Base-by-base conservation (phyloP, 208 protist species). In the Tritrichomonas musculus region DNA sequence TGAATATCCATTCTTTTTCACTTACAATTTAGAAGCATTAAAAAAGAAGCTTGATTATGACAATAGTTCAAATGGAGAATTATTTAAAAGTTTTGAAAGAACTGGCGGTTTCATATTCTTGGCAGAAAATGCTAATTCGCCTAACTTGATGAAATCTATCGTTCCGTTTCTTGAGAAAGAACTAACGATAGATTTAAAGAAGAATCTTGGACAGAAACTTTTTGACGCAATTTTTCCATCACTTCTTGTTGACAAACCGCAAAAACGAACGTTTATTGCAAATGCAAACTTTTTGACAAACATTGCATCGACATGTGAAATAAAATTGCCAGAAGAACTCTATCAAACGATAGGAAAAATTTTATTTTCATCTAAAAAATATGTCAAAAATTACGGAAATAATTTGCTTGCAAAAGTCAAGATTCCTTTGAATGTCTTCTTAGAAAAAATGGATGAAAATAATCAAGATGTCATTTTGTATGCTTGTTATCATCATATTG, bases 21-120 rank as follows among this genome's bases (percentile, higher is more conserved):
- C 57, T 22, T 88, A 88, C 44, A 88, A 88, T 36, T 88, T 88
- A 3, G 77, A 88, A 88, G 25, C 47, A 47, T 33, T 88, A 27
- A 88, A 57, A 17, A 1, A 41, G 1, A n/a, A n/a, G n/a, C n/a
- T n/a, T n/a, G 17, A 33, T 33, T 69, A 33, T 69, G 25, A 69
- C 30, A 33, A 53, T 39, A 20, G 1, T 5, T n/a, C n/a, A n/a
- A n/a, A n/a, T n/a, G n/a, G n/a, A n/a, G n/a, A n/a, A n/a, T n/a
- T n/a, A n/a, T 27, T 49, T 11, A n/a, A 39, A 57, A 17, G 33
- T n/a, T 60, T 88, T 14, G 8, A n/a, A 3, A 88, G 27, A 57
- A 88, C 77, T 57, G 47, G 47, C 2, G 77, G 77, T 25, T 53
- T 88, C 17, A 47, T 53, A 3, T 88, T 57, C 17, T 36, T 88